Base-by-base conservation (phyloP, 2,329 filamentous ascomycete species). In the Alternaria burnsii region DNA sequence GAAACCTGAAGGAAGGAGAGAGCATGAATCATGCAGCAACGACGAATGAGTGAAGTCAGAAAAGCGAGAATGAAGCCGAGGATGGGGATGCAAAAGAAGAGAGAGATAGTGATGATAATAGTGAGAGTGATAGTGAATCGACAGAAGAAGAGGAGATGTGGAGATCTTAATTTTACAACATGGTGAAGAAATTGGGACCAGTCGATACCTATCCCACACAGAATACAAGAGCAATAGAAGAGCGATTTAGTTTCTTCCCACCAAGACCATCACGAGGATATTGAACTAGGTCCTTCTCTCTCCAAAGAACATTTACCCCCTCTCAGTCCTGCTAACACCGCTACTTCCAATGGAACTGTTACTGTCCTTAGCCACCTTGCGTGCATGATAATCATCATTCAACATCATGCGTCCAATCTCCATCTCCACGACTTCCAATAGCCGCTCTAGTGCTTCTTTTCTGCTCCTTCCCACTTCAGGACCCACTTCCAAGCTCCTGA, bases 401-500 rank as follows among this genome's bases (percentile, higher is more conserved):
- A 54, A 7, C 55, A 54, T 59, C 62, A 61, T 61, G 41, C 43
- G 47, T 6, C 64, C 61, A 42, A 61, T 47, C 46, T 59, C 58
- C 34, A 44, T 30, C 38, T 70, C 67, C 22, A 65, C 52, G 36
- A 53, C 46, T 18, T 50, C 55, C 60, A 70, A 51, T 30, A 70
- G 36, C 34, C 54, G 58, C 5, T 18, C 34, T 61, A 71, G 34
- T 11, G 57, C 65, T 14, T 69, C 62, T 12, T 58, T 60, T 40
- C 65, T 59, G 30, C 51, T 60, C 7, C 12, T 22, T 4, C 69
- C 66, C 32, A 58, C 38, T 20, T 69, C 66, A n/a, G 64, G 66
- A 1, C 69, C 66, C 12, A 61, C 14, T 12, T 70, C 67, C 8
- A 71, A 42, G 20, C 46, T 42, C n/a, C 61, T 66, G 2, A 50